Base-by-base conservation (phyloP, 1,284 basidiomycete species). In the Puccinia horiana region DNA sequence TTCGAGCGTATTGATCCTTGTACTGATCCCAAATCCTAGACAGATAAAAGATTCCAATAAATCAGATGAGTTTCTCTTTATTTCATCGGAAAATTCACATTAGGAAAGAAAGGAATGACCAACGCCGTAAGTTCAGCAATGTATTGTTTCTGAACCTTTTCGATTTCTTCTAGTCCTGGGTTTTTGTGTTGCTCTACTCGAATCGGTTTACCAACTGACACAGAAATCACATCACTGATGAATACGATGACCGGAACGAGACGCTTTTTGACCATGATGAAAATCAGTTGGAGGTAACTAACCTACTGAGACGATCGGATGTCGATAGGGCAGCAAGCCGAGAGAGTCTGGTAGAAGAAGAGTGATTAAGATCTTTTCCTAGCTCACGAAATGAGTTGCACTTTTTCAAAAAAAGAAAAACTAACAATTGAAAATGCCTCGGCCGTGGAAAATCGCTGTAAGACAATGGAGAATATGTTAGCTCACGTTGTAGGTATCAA, bases 11-110 rank as follows among this genome's bases (percentile, higher is more conserved):
- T 83, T 91, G 89, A 85, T 95, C 92, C 87, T 97, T 97, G 89
- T 98, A 95, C 32, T 92, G 91, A 86, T 98, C 90, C 95, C 95
- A 98, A 84, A 97, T 96, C 75, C 95, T 95, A 85, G n/a, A 52
- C 37, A 29, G 32, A 72, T 56, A 16, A 65, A 29, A 42, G 58
- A n/a, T n/a, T n/a, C n/a, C n/a, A n/a, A n/a, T n/a, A 37, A 32
- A 26, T 40, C n/a, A 18, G 58, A 75, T 69, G 20, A 47, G 26
- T 52, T 73, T 47, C 32, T 16, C 47, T 18, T 26, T 32, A 18
- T 47, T 49, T 29, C 16, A 5, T 8, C 14, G n/a, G 3, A 70
- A 40, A 18, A 54, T 12, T 52, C 11, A 16, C 32, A 32, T 23
- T 35, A 52, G 18, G n/a, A 52, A 44, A 16, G 44, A 12, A 65